Percentiles rank a stretch among this genome's conserved stretches.
phyloP scores from a whole-genome alignment of 768 basidiomycete species.

The Termitomyces sp. region DNA sequence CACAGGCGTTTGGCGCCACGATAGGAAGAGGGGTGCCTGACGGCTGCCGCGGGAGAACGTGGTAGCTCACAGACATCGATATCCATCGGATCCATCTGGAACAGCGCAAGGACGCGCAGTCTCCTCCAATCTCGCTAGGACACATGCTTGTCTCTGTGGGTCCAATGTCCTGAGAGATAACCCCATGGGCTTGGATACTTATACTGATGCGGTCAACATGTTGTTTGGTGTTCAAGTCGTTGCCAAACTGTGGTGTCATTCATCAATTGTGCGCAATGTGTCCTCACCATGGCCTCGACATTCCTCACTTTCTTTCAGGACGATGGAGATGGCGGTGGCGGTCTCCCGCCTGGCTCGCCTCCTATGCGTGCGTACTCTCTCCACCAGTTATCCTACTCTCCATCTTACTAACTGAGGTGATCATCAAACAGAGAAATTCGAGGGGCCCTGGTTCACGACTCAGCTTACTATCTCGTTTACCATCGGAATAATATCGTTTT shows the following conservation, averaged over 20 bases:
- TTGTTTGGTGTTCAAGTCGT: background rate
- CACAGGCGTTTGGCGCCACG: background rate
- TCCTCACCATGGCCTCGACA: slow-evolving; percentile 12
- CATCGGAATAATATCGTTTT: slow-evolving; percentile 76
- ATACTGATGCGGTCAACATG: background rate
- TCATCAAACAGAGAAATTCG: slow-evolving; percentile 57
- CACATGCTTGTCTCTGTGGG: background rate
- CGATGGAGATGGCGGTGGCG: slow-evolving; percentile 31
- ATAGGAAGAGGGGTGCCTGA: background rate
- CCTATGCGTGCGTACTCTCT: slow-evolving; percentile 19
- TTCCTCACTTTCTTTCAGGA: slow-evolving; percentile 14
- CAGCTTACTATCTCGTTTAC: slow-evolving; percentile 74
- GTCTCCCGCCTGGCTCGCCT: slow-evolving; percentile 24
- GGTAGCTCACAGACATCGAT: background rate
- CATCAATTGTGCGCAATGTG: background rate
- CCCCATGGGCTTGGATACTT: background rate
- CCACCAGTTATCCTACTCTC: background rate
- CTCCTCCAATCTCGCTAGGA: background rate
- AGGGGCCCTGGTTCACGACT: slow-evolving; percentile 94
- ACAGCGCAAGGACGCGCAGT: background rate
- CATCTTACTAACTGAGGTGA: background rate
- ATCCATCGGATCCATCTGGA: background rate
- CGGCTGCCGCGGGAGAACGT: background rate
- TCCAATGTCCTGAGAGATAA: background rate
- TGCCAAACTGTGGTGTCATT: slow-evolving; percentile 6